Evolutionary conservation across 176 grass and related monocot species (phyloP).

Genomic region (Bromus sterilis): DNA sequence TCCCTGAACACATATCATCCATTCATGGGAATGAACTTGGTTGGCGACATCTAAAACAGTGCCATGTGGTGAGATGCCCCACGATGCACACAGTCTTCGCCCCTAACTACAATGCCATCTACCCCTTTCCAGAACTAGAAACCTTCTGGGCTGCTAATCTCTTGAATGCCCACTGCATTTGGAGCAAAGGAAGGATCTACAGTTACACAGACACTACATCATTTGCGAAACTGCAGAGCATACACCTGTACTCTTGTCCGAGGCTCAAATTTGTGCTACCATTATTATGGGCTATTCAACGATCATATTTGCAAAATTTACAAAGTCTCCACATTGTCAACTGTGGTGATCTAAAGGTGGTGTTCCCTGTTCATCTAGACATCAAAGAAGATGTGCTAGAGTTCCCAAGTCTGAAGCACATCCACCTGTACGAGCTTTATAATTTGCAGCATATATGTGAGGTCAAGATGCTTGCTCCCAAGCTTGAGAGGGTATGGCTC

Average conservation of each 20-base stretch:
- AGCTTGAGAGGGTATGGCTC: neutral
- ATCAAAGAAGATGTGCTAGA: neutral
- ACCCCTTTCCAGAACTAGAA: neutral
- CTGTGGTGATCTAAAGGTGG: neutral
- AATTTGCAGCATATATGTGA: neutral
- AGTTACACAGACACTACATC: rapidly evolving
- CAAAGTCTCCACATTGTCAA: neutral
- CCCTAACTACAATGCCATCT: rapidly evolving
- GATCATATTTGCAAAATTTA: neutral
- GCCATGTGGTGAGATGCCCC: too few species aligned
- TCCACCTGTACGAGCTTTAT: neutral
- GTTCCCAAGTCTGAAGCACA: constrained; percentile 10
- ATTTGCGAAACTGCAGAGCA: neutral
- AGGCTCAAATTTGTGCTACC: neutral
- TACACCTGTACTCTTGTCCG: neutral
- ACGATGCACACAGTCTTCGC: neutral
- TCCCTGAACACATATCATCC: neutral
- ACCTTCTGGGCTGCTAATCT: neutral
- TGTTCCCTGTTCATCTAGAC: neutral
- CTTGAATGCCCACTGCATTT: neutral
- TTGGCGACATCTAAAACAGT: too few species aligned
- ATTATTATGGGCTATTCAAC: neutral
- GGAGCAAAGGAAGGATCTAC: neutral
- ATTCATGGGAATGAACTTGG: too few species aligned
- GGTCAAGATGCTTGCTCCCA: neutral